Percentiles rank a stretch among this genome's conserved stretches.
phyloP scores from a whole-genome alignment of 106 monocot genomes.

The Dendrobium chrysotoxum region DNA sequence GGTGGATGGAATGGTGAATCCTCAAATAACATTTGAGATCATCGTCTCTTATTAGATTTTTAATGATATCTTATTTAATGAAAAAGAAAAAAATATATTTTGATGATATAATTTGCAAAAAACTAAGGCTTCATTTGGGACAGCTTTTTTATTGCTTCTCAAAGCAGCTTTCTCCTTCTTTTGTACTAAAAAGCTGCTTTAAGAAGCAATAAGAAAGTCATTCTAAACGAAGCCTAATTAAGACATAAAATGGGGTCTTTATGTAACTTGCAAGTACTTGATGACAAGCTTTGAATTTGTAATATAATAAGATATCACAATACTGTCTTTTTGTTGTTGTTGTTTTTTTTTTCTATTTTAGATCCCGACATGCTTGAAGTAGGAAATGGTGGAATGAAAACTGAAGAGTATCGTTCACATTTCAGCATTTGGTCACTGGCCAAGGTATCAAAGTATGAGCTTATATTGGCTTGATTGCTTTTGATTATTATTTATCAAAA shows the following conservation, averaged over 20 bases:
- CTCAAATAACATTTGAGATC: not conserved
- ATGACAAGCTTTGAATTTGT: not conserved
- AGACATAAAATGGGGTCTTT: not conserved
- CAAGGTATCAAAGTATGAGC: constrained; percentile 36
- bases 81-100: not conserved
- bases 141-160: no score
- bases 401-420: constrained; percentile 68
- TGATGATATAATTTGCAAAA: not conserved
- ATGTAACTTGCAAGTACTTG: not conserved
- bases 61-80: not conserved
- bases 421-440: constrained; percentile 89
- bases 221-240: no score
- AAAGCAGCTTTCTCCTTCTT: no score
- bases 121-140: no score
- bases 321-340: no score
- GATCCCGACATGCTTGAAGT: constrained; percentile 96
- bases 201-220: no score
- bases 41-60: not conserved
- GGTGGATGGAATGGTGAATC: constrained; percentile 85
- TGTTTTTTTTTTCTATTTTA: constrained; percentile 3
- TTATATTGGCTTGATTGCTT: not conserved
- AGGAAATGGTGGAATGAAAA: constrained; percentile 84
- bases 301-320: not conserved
- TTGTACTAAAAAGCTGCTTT: no score
- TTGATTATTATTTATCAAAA: not conserved